These are phyloP conservation scores for Melampsora larici-populina DNA, from an alignment of 1,284 basidiomycete species.

Conservation along the genomic window DNA sequence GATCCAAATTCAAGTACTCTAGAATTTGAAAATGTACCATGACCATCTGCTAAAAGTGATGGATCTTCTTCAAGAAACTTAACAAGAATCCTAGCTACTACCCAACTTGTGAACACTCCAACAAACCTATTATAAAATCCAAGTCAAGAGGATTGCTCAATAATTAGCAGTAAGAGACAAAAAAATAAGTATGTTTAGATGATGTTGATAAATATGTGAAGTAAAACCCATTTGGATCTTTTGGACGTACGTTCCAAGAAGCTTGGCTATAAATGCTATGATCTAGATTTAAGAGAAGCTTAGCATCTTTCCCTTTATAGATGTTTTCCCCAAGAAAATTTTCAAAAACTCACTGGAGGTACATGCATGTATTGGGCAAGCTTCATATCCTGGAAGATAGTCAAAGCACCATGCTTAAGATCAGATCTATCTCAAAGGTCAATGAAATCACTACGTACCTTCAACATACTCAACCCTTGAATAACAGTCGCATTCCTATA, in stretches of 20 bases:
- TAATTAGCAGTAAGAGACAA: too few relatives aligned
- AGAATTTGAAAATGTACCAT: neutral
- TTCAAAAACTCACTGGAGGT: conserved; percentile 14
- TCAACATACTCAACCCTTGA: neutral
- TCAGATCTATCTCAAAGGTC: too few relatives aligned
- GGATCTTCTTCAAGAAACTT: neutral
- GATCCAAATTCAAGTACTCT: conserved; percentile 7
- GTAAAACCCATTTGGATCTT: neutral
- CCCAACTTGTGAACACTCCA: neutral
- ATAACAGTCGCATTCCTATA: neutral
- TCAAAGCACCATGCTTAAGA: neutral
- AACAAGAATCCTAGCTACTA: neutral
- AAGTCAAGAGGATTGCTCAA: too few relatives aligned
- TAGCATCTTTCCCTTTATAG: too few relatives aligned
- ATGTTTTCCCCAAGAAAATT: neutral
- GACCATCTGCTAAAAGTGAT: neutral
- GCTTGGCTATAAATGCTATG: conserved; percentile 13
- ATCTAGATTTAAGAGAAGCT: neutral
- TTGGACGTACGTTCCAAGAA: conserved; percentile 33
- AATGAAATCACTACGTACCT: neutral
- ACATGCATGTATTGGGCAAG: conserved; percentile 41
- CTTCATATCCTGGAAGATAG: neutral
- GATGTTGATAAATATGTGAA: too few relatives aligned
- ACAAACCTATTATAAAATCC: neutral
- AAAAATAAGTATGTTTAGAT: too few relatives aligned